Conservation (phyloP, 306 rosid species). For the Glycyrrhiza uralensis region DNA sequence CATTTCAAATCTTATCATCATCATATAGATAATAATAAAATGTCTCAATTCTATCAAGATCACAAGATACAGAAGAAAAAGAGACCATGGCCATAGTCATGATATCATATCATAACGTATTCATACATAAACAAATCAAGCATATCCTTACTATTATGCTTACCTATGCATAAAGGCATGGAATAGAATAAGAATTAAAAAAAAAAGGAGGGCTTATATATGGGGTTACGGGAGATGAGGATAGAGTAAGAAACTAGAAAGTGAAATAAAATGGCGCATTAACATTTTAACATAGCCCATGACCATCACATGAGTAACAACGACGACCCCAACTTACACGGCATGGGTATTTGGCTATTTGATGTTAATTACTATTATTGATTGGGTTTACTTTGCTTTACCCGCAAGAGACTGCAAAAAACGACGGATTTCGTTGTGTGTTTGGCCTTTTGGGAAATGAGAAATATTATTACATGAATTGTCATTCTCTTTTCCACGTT, state of each 20-base stretch:
- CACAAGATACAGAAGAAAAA: not conserved
- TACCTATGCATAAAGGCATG: slow-evolving; percentile 12
- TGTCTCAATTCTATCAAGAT: slow-evolving; percentile 4
- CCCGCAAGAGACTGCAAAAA: slow-evolving; percentile 11
- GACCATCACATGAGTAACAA: slow-evolving; percentile 16
- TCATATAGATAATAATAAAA: not conserved
- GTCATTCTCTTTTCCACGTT: not conserved
- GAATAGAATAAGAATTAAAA: not conserved
- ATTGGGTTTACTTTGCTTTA: slow-evolving; percentile 17
- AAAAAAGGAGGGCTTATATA: not conserved
- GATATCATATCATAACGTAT: not conserved
- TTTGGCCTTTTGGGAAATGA: not conserved
- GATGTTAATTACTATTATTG: not conserved
- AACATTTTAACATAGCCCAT: not conserved
- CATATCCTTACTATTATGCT: not conserved
- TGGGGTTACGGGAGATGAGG: not conserved
- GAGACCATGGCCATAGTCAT: not conserved
- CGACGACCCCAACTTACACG: slow-evolving; percentile 26
- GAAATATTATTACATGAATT: not conserved
- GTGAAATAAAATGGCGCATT: not conserved
- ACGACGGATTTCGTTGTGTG: not conserved
- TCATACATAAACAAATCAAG: not conserved
- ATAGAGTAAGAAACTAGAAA: not conserved
- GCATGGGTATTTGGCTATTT: not conserved
- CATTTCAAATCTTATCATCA: slow-evolving; percentile 3